Percentiles rank a stretch among this genome's conserved stretches.
Conservation (phyloP, 192 early-diverging fungal species). For the Pilaira anomala region DNA sequence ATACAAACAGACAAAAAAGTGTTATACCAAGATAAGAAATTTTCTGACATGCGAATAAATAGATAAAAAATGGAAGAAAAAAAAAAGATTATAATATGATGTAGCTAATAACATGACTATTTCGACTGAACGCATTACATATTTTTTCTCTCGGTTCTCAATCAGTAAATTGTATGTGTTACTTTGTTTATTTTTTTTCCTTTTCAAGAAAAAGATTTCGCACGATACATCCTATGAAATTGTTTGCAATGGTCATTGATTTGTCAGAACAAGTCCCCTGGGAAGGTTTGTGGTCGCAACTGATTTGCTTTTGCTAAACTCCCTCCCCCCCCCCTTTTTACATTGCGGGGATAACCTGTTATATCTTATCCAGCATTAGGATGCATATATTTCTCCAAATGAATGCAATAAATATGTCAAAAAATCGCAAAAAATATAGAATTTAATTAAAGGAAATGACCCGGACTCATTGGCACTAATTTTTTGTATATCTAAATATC, state of each 20-base stretch:
- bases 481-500: neutral
- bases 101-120: no score
- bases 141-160: no score
- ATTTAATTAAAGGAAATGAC: neutral
- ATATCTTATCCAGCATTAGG: neutral
- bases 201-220: conserved; percentile 1
- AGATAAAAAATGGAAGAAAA: no score
- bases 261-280: conserved; percentile 24
- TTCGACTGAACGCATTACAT: no score
- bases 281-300: neutral
- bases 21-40: neutral
- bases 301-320: conserved; percentile 15
- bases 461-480: neutral
- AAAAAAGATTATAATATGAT: no score
- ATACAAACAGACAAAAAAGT: neutral
- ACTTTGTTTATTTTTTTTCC: no score
- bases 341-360: neutral
- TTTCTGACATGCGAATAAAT: conserved; percentile 6
- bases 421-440: neutral
- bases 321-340: conserved; percentile 1
- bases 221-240: conserved; percentile 5
- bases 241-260: conserved; percentile 10
- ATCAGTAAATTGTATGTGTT: no score
- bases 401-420: neutral
- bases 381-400: neutral